phyloP scores from a whole-genome alignment of 129 eudicot genomes.

The Gnaphalium uliginosum region DNA sequence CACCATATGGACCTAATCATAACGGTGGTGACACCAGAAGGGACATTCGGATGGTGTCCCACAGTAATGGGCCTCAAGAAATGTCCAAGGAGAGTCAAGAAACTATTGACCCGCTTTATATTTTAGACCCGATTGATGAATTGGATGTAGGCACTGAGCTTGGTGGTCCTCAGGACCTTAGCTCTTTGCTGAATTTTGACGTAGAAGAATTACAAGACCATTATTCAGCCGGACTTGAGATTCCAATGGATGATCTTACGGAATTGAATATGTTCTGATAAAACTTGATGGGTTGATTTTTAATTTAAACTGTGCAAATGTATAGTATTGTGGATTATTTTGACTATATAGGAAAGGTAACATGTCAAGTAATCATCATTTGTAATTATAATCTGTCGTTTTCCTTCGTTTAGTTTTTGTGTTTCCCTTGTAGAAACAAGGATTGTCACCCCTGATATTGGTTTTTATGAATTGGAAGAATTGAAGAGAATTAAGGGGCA shows the following conservation, averaged over 20 bases:
- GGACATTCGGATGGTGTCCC: conserved; percentile 47
- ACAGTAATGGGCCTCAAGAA: conserved; percentile 36
- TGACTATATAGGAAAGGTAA: conserved; percentile 28
- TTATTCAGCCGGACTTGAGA: conserved; percentile 67
- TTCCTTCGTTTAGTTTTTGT: neutral
- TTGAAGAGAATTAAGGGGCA: neutral
- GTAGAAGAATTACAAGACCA: conserved; percentile 65
- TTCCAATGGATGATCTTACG: conserved; percentile 92
- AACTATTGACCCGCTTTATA: conserved; percentile 42
- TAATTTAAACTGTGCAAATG: conserved; percentile 11
- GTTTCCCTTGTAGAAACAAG: conserved; percentile 15
- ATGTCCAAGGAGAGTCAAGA: conserved; percentile 39
- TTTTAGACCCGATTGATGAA: conserved; percentile 65
- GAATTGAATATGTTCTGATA: conserved; percentile 65
- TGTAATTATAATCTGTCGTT: conserved; percentile 32
- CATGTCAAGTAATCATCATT: conserved; percentile 32
- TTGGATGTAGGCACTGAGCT: conserved; percentile 58
- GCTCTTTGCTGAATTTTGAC: conserved; percentile 69
- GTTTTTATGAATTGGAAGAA: neutral
- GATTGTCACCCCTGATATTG: neutral
- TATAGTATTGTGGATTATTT: conserved; percentile 35
- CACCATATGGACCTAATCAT: conserved; percentile 30
- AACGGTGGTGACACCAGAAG: conserved; percentile 39
- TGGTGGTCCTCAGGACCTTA: conserved; percentile 64
- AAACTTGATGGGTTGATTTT: neutral